Percentiles rank a stretch among this genome's conserved stretches.
Conservation (phyloP, 2,329 filamentous ascomycete genomes). For the Hypoxylon sp. region DNA sequence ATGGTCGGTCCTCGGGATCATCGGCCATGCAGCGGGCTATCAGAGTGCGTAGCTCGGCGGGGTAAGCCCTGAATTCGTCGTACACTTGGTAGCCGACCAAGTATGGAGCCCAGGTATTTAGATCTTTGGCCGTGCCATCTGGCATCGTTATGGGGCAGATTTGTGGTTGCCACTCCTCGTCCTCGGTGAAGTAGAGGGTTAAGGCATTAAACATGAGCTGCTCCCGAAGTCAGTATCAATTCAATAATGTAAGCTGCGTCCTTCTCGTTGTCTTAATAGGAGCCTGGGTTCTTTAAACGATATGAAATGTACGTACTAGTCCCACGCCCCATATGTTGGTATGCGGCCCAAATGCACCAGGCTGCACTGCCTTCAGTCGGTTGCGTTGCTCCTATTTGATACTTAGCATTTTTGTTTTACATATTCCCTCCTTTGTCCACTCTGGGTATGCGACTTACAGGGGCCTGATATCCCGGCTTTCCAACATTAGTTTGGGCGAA, state of each 20-base stretch:
- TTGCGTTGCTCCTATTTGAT: conserved; percentile 36
- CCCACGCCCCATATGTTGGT: conserved; percentile 41
- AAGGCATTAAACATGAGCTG: conserved; percentile 40
- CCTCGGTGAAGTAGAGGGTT: conserved; percentile 27
- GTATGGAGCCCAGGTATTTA: conserved; percentile 39
- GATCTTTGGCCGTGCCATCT: conserved; percentile 17
- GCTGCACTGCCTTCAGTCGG: conserved; percentile 5
- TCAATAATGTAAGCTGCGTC: not conserved
- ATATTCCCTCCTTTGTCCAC: not conserved
- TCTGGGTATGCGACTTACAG: conserved; percentile 20
- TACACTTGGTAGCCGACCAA: conserved; percentile 29
- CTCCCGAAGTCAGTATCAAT: conserved; percentile 9
- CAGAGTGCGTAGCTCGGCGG: conserved; percentile 27
- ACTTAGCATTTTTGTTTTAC: conserved; percentile 4
- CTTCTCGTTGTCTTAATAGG: not conserved
- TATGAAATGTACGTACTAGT: conserved; percentile 26
- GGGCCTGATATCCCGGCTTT: conserved; percentile 35
- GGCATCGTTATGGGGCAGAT: conserved; percentile 31
- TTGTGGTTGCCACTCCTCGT: conserved; percentile 37
- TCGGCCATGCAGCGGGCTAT: conserved; percentile 44
- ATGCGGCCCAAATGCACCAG: conserved; percentile 33
- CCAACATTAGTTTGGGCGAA: conserved; percentile 26
- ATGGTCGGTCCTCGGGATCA: conserved; percentile 26
- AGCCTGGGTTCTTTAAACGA: not conserved
- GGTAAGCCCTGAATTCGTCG: conserved; percentile 21